phyloP scores from a whole-genome alignment of 2,329 filamentous ascomycete genomes.

The Xylariaceae sp. region DNA sequence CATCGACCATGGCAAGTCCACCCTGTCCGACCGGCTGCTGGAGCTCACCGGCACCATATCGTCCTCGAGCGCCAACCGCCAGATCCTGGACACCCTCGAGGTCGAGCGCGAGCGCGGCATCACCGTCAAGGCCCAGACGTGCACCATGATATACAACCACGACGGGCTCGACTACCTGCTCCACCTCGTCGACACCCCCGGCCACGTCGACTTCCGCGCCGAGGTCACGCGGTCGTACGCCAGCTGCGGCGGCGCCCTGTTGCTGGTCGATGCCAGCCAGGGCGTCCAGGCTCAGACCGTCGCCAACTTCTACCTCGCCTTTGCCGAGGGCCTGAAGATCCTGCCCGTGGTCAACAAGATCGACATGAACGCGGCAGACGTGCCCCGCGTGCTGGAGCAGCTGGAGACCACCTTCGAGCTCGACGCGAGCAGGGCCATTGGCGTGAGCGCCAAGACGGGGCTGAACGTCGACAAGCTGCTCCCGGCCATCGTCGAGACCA shows the following conservation, averaged over 20 bases:
- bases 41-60: slow-evolving; percentile 93
- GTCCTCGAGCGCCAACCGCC: slow-evolving; percentile 76
- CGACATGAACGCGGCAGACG: slow-evolving; percentile 83
- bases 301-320: slow-evolving; percentile 96
- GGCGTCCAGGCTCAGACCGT: slow-evolving; percentile 97
- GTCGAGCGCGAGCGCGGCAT: slow-evolving; percentile 95
- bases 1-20: slow-evolving; percentile 98
- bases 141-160: slow-evolving; percentile 92
- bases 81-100: slow-evolving; percentile 94
- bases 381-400: slow-evolving; percentile 79
- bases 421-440: slow-evolving; percentile 62
- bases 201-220: slow-evolving; percentile 95
- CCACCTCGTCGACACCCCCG: slow-evolving; percentile 93
- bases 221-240: slow-evolving; percentile 96
- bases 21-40: slow-evolving; percentile 83
- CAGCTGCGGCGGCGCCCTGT: slow-evolving; percentile 84
- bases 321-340: slow-evolving; percentile 79
- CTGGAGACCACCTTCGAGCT: slow-evolving; percentile 84
- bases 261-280: slow-evolving; percentile 93
- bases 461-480: slow-evolving; percentile 79
- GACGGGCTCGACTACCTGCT: slow-evolving; percentile 83
- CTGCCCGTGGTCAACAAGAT: slow-evolving; percentile 97
- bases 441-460: slow-evolving; percentile 90
- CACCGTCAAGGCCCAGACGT: slow-evolving; percentile 98
- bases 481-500: slow-evolving; percentile 76